Conservation (phyloP, 1,284 basidiomycete genomes). For the Naganishia albida region DNA sequence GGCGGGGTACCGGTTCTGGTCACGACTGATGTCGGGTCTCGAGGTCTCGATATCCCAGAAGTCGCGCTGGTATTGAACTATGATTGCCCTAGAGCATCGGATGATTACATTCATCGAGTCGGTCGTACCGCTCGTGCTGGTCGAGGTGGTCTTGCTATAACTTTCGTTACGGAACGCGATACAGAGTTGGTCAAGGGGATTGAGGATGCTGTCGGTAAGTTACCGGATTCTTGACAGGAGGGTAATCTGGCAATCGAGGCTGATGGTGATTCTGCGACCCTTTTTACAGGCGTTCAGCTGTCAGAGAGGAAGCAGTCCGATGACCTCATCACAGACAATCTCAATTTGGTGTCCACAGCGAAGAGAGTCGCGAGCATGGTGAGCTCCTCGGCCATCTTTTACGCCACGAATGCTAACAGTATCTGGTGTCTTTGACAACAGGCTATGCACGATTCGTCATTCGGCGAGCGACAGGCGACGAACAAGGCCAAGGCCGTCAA, state of each 20-base stretch:
- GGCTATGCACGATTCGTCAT: conserved; percentile 88
- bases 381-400: conserved; percentile 37
- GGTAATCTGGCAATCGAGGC: background rate
- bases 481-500: conserved; percentile 55
- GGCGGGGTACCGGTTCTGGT: conserved; percentile 87
- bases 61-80: conserved; percentile 95
- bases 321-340: conserved; percentile 75
- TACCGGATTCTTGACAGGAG: background rate
- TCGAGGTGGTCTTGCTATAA: conserved; percentile 82
- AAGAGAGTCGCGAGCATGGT: conserved; percentile 94
- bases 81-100: conserved; percentile 72
- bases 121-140: conserved; percentile 92
- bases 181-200: conserved; percentile 80
- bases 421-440: conserved; percentile 49
- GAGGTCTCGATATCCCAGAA: conserved; percentile 92
- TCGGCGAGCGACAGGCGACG: conserved; percentile 75
- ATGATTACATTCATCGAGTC: conserved; percentile 64
- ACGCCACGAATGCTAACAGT: background rate
- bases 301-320: conserved; percentile 75
- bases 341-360: conserved; percentile 86
- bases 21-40: conserved; percentile 90
- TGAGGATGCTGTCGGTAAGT: conserved; percentile 59
- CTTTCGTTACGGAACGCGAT: conserved; percentile 92
- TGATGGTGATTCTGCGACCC: background rate
- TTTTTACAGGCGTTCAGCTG: conserved; percentile 66